Conservation (phyloP, 2,329 filamentous ascomycete genomes). For the Immersiporthe knoxdaviesiana region DNA sequence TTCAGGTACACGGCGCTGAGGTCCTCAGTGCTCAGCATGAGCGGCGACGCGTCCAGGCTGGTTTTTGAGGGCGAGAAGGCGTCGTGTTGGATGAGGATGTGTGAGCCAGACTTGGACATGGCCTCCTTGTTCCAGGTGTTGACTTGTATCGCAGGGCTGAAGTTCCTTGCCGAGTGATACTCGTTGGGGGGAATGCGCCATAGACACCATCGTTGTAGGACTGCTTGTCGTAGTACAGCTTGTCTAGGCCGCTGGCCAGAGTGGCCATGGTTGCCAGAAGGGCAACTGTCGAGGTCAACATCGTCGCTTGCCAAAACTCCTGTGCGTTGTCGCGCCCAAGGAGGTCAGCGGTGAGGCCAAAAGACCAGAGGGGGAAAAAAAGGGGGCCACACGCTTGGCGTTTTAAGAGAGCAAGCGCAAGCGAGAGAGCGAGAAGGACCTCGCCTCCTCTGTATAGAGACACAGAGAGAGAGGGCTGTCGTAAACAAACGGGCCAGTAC, state of each 20-base stretch:
- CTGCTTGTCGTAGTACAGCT: slow-evolving; percentile 31
- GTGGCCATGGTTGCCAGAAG: not conserved
- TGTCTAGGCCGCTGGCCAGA: not conserved
- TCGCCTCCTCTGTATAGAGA: not conserved
- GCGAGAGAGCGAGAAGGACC: not conserved
- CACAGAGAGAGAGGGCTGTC: not conserved
- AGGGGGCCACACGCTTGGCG: not conserved
- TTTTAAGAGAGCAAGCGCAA: not conserved
- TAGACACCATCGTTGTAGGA: slow-evolving; percentile 37
- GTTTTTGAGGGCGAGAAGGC: not conserved
- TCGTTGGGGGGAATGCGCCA: slow-evolving; percentile 38
- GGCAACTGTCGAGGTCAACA: slow-evolving; percentile 5
- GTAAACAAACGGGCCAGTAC: not conserved
- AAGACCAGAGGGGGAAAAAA: too few species aligned
- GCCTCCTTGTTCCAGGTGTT: slow-evolving; percentile 36
- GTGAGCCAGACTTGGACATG: slow-evolving; percentile 36
- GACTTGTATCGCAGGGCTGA: slow-evolving; percentile 41
- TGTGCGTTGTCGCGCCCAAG: not conserved
- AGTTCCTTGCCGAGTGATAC: slow-evolving; percentile 39
- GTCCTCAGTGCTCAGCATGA: slow-evolving; percentile 42
- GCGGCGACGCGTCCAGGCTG: slow-evolving; percentile 35
- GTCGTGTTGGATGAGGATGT: slow-evolving; percentile 40
- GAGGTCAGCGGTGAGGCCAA: not conserved
- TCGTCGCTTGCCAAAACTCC: not conserved
- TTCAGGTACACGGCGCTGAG: slow-evolving; percentile 45